A percentile compares a stretch with the other conserved stretches of the same genome.
These are phyloP conservation scores for Yarrowia deformans DNA, from an alignment of 805 yeast genomes.

Conservation along the genomic window DNA sequence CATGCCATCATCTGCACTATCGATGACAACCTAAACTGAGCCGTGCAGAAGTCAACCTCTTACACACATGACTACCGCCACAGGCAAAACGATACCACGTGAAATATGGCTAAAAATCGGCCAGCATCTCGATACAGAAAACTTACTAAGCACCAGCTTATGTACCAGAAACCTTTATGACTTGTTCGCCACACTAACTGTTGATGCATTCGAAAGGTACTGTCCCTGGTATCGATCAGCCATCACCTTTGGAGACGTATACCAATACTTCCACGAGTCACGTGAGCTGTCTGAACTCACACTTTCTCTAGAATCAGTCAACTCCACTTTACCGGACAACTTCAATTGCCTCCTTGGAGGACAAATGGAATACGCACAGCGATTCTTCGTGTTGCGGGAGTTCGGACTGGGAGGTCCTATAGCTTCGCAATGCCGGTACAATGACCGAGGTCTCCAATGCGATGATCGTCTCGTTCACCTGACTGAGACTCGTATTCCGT, in stretches of 20 bases:
- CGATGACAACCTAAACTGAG: background rate
- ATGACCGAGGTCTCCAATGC: background rate
- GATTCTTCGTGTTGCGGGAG: background rate
- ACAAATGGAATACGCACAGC: background rate
- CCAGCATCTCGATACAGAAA: background rate
- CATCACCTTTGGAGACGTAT: background rate
- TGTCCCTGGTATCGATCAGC: slow-evolving; percentile 8
- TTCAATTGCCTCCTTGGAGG: slow-evolving; percentile 1
- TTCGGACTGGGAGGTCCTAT: background rate
- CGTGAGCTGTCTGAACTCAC: background rate
- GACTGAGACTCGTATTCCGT: background rate
- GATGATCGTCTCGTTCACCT: background rate
- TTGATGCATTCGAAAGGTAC: background rate
- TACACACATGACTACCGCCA: background rate
- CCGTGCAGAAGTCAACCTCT: background rate
- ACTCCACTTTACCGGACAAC: background rate
- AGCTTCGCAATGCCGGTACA: background rate
- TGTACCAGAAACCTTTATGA: background rate
- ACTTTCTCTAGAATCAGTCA: background rate
- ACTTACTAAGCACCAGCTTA: background rate
- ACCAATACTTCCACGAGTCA: background rate
- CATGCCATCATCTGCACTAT: too few relatives aligned
- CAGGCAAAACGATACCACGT: background rate
- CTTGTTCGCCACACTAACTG: background rate
- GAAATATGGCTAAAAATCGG: slow-evolving; percentile 3